Evolutionary conservation across 441 rosid genomes (phyloP), one percentile per base, ranked within the genome.

Genomic region (Pelargonium cotyledonis): DNA sequence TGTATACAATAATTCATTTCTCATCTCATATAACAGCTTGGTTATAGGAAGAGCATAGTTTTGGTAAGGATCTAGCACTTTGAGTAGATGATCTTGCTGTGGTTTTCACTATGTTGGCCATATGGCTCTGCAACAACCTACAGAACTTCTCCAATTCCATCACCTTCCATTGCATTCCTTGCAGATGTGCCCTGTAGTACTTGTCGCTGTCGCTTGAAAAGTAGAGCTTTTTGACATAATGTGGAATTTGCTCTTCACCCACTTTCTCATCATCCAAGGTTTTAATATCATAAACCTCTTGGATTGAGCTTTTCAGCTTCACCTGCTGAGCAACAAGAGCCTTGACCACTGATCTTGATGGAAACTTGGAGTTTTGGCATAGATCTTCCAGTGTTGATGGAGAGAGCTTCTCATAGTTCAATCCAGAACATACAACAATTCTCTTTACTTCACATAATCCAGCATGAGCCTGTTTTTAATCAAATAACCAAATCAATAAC

Each of bases 391-490:
- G 62, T 35, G 76, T 66, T 66, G 73, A 80, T 10, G 68, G 43
- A 4, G 90, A 83, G 47, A 85, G 85, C 80, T 83, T 84, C 73
- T 75, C 82, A 43, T 67, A 68, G 65, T 84, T 78, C 70, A 84
- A 73, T 10, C 71, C 71, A 65, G 66, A 63, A n/a, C 80, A 85
- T 61, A 88, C 57, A 61, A 72, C 73, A 66, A 73, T 14, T 66
- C 76, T 83, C 66, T 78, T 83, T 44, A 72, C 76, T 77, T 80
- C 76, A 9, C 40, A 15, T 70, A 83, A 38, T 16, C 70, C 43
- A n/a, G 67, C 7, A 79, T 87, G 92, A 29, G 77, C 85, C 92
- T 87, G 78, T 16, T 23, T 1, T 18, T n/a, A 26, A 14, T 8
- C n/a, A 73, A 60, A 21, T 61, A 67, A 62, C 21, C 49, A 35